phyloP scores from a whole-genome alignment of 805 yeast genomes.

The Teunomyces lycoperdinae region DNA sequence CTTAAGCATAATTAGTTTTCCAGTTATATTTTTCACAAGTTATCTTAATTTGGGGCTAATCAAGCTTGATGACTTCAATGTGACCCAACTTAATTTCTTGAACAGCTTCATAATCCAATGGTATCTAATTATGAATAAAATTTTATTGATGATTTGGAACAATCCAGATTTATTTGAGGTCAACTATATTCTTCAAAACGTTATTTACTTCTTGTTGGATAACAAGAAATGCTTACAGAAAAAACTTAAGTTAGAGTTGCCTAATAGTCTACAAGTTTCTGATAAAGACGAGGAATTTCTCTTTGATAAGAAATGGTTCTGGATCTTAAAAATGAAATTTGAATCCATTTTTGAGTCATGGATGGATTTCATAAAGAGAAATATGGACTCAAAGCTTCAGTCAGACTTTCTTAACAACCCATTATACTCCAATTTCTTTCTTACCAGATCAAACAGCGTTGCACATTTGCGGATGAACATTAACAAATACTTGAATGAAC shows the following conservation, averaged over 20 bases:
- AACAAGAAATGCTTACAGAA: conserved; percentile 14
- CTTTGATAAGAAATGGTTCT: conserved; percentile 25
- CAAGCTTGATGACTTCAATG: conserved; percentile 24
- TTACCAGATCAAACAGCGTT: conserved; percentile 12
- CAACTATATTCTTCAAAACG: conserved; percentile 42
- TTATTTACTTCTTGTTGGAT: conserved; percentile 47
- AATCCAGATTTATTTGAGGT: conserved; percentile 20
- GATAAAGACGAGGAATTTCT: conserved; percentile 16
- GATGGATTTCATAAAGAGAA: conserved; percentile 16
- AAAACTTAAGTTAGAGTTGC: conserved; percentile 5
- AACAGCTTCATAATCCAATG: conserved; percentile 42
- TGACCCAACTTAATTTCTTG: conserved; percentile 26
- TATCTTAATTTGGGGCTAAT: conserved; percentile 27
- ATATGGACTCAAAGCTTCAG: conserved; percentile 5
- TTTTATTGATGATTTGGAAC: conserved; percentile 27
- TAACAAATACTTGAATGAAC: conserved; percentile 12
- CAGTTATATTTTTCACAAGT: conserved; percentile 40
- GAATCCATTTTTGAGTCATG: conserved; percentile 24
- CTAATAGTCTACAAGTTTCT: not conserved
- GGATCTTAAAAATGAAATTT: conserved; percentile 20
- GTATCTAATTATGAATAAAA: conserved; percentile 43
- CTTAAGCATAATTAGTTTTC: conserved; percentile 50
- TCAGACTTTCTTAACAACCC: conserved; percentile 1
- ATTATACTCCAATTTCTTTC: not conserved
- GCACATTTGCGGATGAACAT: conserved; percentile 14